phyloP scores from a whole-genome alignment of 768 basidiomycete species.

The Leucocoprinus sp. region DNA sequence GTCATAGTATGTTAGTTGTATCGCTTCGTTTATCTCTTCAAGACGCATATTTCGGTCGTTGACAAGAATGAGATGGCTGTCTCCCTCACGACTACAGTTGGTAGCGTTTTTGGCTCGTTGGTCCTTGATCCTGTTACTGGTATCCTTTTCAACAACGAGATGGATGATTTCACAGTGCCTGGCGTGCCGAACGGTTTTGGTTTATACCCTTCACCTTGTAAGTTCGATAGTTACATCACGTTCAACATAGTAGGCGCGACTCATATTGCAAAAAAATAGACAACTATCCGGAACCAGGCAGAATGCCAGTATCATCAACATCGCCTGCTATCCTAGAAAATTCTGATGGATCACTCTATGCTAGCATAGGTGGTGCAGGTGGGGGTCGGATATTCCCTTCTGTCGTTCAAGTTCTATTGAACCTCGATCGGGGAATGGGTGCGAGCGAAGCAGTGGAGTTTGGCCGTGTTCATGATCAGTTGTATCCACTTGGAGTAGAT shows the following conservation, averaged over 20 bases:
- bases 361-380: conserved; percentile 79
- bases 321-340: conserved; percentile 75
- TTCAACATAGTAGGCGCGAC: neutral
- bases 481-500: conserved; percentile 58
- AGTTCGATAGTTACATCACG: neutral
- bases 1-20: neutral
- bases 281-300: conserved; percentile 84
- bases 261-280: conserved; percentile 33
- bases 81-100: conserved; percentile 81
- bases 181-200: conserved; percentile 80
- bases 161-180: conserved; percentile 91
- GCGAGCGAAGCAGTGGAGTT: conserved; percentile 75
- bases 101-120: conserved; percentile 83
- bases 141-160: conserved; percentile 86
- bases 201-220: conserved; percentile 48
- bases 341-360: conserved; percentile 60
- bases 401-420: conserved; percentile 71
- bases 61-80: conserved; percentile 86
- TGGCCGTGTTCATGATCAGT: conserved; percentile 79
- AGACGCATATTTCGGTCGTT: conserved; percentile 61
- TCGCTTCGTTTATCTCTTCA: neutral
- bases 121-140: conserved; percentile 85
- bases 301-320: conserved; percentile 86
- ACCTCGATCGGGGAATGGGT: conserved; percentile 77
- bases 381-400: conserved; percentile 80